phyloP scores from a whole-genome alignment of 805 yeast genomes.

The Starmerella powellii region DNA sequence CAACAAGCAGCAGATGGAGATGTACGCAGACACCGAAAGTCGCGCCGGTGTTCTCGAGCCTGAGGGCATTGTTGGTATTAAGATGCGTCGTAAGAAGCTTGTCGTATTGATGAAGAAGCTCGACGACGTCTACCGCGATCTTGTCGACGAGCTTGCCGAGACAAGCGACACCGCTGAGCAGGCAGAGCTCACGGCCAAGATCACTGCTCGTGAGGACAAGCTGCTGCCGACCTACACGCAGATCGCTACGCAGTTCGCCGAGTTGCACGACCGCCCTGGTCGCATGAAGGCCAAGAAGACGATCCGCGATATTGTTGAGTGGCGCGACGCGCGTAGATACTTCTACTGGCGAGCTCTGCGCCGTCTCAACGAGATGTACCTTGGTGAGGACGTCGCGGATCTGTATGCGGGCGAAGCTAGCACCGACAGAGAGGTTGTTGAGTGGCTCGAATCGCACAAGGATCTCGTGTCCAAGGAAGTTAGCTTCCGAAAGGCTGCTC shows the following conservation, averaged over 20 bases:
- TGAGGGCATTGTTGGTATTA: slow-evolving; percentile 98
- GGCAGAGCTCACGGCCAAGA: slow-evolving; percentile 48
- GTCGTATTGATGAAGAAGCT: slow-evolving; percentile 83
- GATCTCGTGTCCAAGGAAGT: slow-evolving; percentile 12
- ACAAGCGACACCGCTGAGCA: slow-evolving; percentile 52
- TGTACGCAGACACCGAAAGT: slow-evolving; percentile 93
- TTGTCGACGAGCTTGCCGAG: slow-evolving; percentile 40
- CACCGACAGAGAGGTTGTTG: slow-evolving; percentile 66
- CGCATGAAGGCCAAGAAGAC: slow-evolving; percentile 95
- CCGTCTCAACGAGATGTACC: slow-evolving; percentile 83
- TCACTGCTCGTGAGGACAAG: slow-evolving; percentile 65
- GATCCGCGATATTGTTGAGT: slow-evolving; percentile 70
- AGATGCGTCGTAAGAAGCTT: slow-evolving; percentile 87
- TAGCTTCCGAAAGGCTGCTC: neutral
- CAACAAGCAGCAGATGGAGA: slow-evolving; percentile 95
- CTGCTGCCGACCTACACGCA: slow-evolving; percentile 84
- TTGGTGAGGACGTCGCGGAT: slow-evolving; percentile 29
- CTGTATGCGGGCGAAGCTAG: slow-evolving; percentile 38
- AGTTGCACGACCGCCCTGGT: slow-evolving; percentile 91
- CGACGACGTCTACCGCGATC: slow-evolving; percentile 59
- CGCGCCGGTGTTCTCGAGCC: slow-evolving; percentile 98
- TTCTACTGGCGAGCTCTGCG: slow-evolving; percentile 99
- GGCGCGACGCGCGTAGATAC: slow-evolving; percentile 82
- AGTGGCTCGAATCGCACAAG: slow-evolving; percentile 36
- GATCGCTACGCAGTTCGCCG: slow-evolving; percentile 91